Percentiles rank a stretch among this genome's conserved stretches.
phyloP scores from a whole-genome alignment of 371 early-diverging fungal genomes.

The Mortierella sp. region DNA sequence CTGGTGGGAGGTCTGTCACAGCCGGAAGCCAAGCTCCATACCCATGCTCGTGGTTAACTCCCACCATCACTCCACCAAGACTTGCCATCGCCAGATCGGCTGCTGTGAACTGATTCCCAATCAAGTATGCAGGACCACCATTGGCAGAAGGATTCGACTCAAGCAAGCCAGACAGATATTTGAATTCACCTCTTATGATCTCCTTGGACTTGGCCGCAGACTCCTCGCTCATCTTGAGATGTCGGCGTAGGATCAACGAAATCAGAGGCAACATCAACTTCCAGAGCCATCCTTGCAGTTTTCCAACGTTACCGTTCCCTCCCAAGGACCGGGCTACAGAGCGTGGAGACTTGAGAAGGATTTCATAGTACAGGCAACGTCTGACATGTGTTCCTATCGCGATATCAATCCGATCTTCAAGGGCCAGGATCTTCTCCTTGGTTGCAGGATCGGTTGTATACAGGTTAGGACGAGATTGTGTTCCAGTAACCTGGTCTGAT shows the following conservation, averaged over 20 bases:
- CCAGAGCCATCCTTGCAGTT: conserved; percentile 40
- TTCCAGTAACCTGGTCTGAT: conserved; percentile 23
- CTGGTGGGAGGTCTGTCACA: conserved; percentile 8
- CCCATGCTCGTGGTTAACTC: conserved; percentile 34
- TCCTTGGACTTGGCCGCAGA: conserved; percentile 35
- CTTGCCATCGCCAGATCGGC: conserved; percentile 42
- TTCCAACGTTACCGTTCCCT: conserved; percentile 30
- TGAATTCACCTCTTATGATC: conserved; percentile 41
- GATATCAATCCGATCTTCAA: conserved; percentile 40
- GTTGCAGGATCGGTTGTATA: conserved; percentile 35
- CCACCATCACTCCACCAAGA: conserved; percentile 18
- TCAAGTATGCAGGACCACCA: conserved; percentile 18
- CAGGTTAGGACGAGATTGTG: conserved; percentile 16
- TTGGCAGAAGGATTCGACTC: conserved; percentile 16
- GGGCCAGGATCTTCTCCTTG: conserved; percentile 32
- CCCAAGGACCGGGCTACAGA: conserved; percentile 27
- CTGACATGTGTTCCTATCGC: conserved; percentile 40
- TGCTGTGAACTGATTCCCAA: conserved; percentile 43
- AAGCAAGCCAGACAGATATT: conserved; percentile 36
- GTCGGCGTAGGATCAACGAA: conserved; percentile 11
- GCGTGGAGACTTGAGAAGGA: conserved; percentile 23
- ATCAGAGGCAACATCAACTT: conserved; percentile 15
- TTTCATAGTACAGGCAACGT: conserved; percentile 26
- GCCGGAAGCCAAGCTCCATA: conserved; percentile 42
- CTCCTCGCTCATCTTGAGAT: conserved; percentile 14